Percentiles rank a stretch among this genome's conserved stretches.
phyloP scores from a whole-genome alignment of 805 yeast genomes.

The Pichia phayaonensis region DNA sequence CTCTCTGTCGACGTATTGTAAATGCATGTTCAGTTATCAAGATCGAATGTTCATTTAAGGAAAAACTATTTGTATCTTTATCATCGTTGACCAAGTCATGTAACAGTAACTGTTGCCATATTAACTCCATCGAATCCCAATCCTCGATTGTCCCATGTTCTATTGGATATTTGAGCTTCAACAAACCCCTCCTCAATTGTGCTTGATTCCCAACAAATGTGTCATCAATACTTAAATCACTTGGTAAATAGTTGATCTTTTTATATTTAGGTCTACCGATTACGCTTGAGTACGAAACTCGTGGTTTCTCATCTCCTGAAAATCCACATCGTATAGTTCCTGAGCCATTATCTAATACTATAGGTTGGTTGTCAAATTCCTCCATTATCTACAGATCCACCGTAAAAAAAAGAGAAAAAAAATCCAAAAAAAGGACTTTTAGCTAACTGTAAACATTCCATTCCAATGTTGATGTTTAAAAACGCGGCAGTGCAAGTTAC shows the following conservation, averaged over 20 bases:
- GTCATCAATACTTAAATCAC: constrained; percentile 49
- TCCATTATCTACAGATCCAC: constrained; percentile 7
- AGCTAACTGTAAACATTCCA: not conserved
- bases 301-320: constrained; percentile 86
- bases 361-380: constrained; percentile 53
- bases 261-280: constrained; percentile 80
- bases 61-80: constrained; percentile 35
- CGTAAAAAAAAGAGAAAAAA: not conserved
- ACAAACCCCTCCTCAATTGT: constrained; percentile 68
- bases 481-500: not conserved
- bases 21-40: constrained; percentile 85
- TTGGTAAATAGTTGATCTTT: constrained; percentile 54
- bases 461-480: no score
- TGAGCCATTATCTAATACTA: constrained; percentile 79
- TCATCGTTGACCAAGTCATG: constrained; percentile 26
- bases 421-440: no score
- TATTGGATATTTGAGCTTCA: constrained; percentile 64
- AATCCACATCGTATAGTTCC: constrained; percentile 84
- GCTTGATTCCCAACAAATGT: constrained; percentile 71
- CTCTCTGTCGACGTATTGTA: constrained; percentile 59
- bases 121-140: constrained; percentile 80
- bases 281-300: constrained; percentile 51
- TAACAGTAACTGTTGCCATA: constrained; percentile 66
- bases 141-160: constrained; percentile 70
- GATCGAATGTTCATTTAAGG: constrained; percentile 73